A percentile compares a stretch with the other conserved stretches of the same genome.
Evolutionary conservation across 169 alveolate species (phyloP).

Genomic region (Plasmodium relictum): DNA sequence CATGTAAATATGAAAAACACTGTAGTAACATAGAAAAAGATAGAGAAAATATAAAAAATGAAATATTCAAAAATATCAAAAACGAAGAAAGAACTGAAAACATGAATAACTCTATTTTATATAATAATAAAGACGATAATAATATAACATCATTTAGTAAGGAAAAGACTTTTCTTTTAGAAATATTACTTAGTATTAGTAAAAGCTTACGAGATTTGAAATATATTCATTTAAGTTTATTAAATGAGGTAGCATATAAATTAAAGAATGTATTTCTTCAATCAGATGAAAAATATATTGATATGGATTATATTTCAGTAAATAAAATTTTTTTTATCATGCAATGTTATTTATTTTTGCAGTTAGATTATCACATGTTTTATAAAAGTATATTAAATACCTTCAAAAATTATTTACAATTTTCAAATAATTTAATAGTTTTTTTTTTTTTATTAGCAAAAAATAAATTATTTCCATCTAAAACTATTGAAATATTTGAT

Average conservation of each 20-base stretch:
- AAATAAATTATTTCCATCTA: slow-evolving; percentile 63
- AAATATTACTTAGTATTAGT: slow-evolving; percentile 18
- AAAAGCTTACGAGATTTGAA: slow-evolving; percentile 45
- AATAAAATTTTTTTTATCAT: slow-evolving; percentile 50
- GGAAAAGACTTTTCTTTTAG: background rate
- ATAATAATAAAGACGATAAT: background rate
- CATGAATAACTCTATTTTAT: background rate
- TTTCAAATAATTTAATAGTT: slow-evolving; percentile 21
- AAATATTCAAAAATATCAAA: background rate
- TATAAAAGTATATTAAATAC: slow-evolving; percentile 45
- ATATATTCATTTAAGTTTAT: slow-evolving; percentile 29
- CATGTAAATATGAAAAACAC: background rate
- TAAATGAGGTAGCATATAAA: slow-evolving; percentile 27
- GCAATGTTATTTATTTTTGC: slow-evolving; percentile 47
- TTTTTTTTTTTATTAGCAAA: slow-evolving; percentile 37
- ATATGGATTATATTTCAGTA: background rate
- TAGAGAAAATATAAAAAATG: background rate
- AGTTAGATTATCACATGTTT: slow-evolving; percentile 64
- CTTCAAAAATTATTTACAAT: background rate
- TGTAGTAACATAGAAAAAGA: background rate
- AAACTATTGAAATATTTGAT: slow-evolving; percentile 55
- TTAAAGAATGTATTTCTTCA: slow-evolving; percentile 21
- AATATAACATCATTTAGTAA: background rate
- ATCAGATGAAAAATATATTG: background rate
- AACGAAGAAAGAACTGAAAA: background rate